These are phyloP conservation scores for Xylaria digitata DNA, from an alignment of 2,329 filamentous ascomycete genomes.

Conservation along the genomic window DNA sequence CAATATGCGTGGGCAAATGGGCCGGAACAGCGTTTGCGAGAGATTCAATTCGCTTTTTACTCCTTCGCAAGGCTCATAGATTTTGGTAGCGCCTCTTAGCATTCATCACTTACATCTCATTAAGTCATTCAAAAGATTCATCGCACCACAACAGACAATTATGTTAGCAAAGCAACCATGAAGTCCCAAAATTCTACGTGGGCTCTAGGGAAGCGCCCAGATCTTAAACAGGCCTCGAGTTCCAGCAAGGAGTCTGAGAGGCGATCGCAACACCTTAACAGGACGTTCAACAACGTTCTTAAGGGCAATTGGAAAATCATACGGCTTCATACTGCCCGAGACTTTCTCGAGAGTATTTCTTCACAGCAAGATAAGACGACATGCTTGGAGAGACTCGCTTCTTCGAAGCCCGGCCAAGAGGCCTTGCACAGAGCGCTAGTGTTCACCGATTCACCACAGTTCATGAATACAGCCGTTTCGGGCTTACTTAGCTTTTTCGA, in stretches of 20 bases:
- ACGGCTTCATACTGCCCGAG: constrained; percentile 4
- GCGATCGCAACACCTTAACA: constrained; percentile 14
- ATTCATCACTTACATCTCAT: no score
- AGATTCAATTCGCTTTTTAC: neutral
- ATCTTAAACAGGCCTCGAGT: neutral
- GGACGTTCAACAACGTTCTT: constrained; percentile 9
- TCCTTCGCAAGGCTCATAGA: no score
- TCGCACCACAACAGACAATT: no score
- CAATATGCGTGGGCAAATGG: neutral
- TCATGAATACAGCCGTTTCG: constrained; percentile 23
- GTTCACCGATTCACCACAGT: constrained; percentile 5
- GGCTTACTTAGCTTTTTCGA: constrained; percentile 16
- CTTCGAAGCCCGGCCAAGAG: constrained; percentile 18
- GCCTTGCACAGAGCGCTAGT: constrained; percentile 20
- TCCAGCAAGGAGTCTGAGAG: neutral
- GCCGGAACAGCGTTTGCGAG: neutral
- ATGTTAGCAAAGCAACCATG: neutral
- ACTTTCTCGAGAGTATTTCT: constrained; percentile 24
- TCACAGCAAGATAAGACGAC: constrained; percentile 22
- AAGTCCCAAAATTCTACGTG: neutral
- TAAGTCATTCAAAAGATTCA: no score
- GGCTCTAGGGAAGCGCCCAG: neutral
- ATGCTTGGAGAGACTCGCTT: constrained; percentile 24
- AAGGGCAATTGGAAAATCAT: constrained; percentile 7
- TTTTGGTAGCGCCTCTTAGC: no score